Evolutionary conservation across 805 yeast species (phyloP), one percentile per base, ranked within the genome.

Genomic region (Candida boidinii): DNA sequence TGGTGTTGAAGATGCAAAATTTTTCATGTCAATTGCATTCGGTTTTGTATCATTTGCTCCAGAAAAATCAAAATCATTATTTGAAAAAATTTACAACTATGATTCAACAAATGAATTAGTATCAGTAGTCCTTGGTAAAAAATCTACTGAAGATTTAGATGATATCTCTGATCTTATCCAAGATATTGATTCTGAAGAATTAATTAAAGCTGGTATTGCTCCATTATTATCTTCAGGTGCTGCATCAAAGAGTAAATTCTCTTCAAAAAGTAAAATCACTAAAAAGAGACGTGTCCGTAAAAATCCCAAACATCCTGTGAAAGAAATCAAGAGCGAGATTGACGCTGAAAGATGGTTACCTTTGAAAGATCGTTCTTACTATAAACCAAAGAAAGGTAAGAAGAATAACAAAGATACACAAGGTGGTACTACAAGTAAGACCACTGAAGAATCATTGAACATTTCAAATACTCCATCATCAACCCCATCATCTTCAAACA

Each of bases 311-410:
- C 53, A 43, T 41, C 38, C 46, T 12, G 53, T 49, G 26, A 54
- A 47, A 35, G 45, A 43, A 23, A 23, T 39, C 12, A 38, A 33
- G 11, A 39, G 35, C 28, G 46, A 46, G 36, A 62, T 72, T 3
- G 81, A 79, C 45, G 70, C 73, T 13, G 96, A 88, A 56, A 79
- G 96, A 60, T 88, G 97, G 97, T 56, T 90, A 31, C 94, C 96
- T 16, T 46, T 82, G 68, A 81, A 77, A 51, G 94, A 88, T 51
- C 74, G 97, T 54, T 71, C 87, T 6, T 74, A 78, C 46, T 87
- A 81, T 60, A 84, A 76, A 55, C 84, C 94, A 11, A 80, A 83
- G 51, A 77, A 75, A 62, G 73, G 77, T 42, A 79, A 74, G 53
- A 70, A 66, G 44, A 61, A 62, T 42, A 56, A 56, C 5, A 68